phyloP scores from a whole-genome alignment of 1,284 basidiomycete species.

The Ustilago nuda region DNA sequence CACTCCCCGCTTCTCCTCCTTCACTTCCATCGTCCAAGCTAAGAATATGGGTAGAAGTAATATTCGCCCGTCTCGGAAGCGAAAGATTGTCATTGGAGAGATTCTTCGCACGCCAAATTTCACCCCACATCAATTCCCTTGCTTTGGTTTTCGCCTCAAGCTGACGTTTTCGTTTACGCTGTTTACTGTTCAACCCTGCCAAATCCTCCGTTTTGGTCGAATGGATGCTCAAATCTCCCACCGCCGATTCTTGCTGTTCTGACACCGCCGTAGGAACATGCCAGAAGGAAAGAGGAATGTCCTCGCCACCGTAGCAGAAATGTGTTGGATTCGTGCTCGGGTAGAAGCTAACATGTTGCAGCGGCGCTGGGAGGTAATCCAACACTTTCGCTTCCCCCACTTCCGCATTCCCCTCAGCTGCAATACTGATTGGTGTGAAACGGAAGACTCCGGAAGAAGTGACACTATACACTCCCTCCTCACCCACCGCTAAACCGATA shows the following conservation, averaged over 20 bases:
- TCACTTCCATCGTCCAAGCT: neutral
- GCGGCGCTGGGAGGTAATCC: conserved; percentile 48
- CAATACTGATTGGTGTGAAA: conserved; percentile 36
- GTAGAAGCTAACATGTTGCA: conserved; percentile 52
- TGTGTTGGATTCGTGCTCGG: conserved; percentile 49
- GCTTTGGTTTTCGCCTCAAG: conserved; percentile 51
- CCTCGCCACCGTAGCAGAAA: conserved; percentile 60
- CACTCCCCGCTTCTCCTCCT: conserved; percentile 1
- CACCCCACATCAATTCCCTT: conserved; percentile 55
- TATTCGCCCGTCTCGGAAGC: conserved; percentile 53
- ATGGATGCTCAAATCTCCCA: conserved; percentile 34
- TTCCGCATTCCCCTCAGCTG: neutral
- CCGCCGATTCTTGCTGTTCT: conserved; percentile 22
- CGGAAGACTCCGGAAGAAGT: conserved; percentile 54
- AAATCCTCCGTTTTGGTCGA: conserved; percentile 23
- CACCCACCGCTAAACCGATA: conserved; percentile 52
- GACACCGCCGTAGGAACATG: conserved; percentile 39
- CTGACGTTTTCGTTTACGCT: conserved; percentile 57
- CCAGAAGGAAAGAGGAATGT: conserved; percentile 60
- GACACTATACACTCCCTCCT: conserved; percentile 47
- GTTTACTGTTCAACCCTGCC: conserved; percentile 43
- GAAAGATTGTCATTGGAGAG: conserved; percentile 60
- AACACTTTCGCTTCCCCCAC: conserved; percentile 21
- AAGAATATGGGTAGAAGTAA: conserved; percentile 47
- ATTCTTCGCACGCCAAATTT: conserved; percentile 62